Evolutionary conservation across 73 alveolate species (phyloP).

Genomic region (Effrenium voratum): DNA sequence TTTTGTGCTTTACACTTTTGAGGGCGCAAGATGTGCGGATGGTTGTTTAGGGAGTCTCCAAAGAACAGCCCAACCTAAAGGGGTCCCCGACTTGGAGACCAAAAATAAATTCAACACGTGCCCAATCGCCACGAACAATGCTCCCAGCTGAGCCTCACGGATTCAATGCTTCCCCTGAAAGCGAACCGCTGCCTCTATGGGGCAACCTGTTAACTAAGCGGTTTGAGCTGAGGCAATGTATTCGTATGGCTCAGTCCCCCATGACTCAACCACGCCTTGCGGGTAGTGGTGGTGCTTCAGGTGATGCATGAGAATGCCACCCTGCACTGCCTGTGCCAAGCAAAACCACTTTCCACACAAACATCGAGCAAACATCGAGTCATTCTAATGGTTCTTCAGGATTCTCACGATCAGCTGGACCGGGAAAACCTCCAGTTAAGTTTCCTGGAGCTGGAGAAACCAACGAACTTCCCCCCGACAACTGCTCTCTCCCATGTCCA

Average conservation of each 20-base stretch:
- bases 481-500: neutral
- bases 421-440: too few species aligned
- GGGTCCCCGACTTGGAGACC: too few species aligned
- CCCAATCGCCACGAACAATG: neutral
- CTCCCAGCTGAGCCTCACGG: neutral
- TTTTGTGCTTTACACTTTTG: too few species aligned
- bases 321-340: slow-evolving; percentile 36
- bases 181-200: neutral
- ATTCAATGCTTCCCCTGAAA: neutral
- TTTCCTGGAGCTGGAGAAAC: too few species aligned
- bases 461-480: neutral
- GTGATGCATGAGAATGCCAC: slow-evolving; percentile 25
- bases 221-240: neutral
- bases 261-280: neutral
- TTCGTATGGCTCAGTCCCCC: neutral
- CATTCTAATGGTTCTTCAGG: too few species aligned
- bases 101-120: neutral
- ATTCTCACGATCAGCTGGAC: too few species aligned
- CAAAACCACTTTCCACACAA: too few species aligned
- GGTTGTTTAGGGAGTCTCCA: too few species aligned
- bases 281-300: neutral
- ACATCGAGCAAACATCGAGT: too few species aligned
- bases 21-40: too few species aligned
- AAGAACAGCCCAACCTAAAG: too few species aligned
- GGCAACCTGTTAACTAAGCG: neutral